These are phyloP conservation scores for Apocynum venetum DNA, from an alignment of 257 asterid genomes.

Conservation along the genomic window DNA sequence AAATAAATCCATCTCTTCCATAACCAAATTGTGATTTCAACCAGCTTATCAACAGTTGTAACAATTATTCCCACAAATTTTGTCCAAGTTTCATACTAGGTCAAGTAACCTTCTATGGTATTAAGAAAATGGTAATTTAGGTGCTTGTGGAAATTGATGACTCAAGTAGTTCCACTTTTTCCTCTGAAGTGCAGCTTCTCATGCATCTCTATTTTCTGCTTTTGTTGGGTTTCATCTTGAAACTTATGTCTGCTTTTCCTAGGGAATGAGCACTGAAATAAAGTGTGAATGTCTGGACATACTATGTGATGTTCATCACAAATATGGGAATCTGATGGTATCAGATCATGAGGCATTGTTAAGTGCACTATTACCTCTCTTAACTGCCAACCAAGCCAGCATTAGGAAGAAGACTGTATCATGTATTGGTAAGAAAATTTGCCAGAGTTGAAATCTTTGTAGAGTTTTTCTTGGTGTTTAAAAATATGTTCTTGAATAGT, in stretches of 20 bases:
- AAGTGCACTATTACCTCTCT: slow-evolving; percentile 71
- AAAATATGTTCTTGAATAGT: neutral
- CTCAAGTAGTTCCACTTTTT: neutral
- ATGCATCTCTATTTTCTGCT: neutral
- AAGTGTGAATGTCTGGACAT: slow-evolving; percentile 98
- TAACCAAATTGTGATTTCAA: neutral
- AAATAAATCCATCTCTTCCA: neutral
- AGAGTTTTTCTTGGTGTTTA: neutral
- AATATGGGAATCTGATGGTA: slow-evolving; percentile 83
- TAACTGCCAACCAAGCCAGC: slow-evolving; percentile 89
- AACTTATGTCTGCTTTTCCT: slow-evolving; percentile 3
- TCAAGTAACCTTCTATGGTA: neutral
- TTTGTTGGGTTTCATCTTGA: neutral
- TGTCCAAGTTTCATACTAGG: neutral
- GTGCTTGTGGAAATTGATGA: neutral
- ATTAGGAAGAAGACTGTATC: slow-evolving; percentile 94
- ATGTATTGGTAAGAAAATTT: slow-evolving; percentile 70
- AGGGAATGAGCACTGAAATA: slow-evolving; percentile 89
- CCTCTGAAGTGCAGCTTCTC: neutral
- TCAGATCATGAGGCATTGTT: slow-evolving; percentile 79
- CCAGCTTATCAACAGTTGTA: neutral
- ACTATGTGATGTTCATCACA: slow-evolving; percentile 92
- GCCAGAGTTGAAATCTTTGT: slow-evolving; percentile 2
- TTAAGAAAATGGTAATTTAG: neutral
- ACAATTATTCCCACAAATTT: neutral